These are phyloP conservation scores for Chlamydomonas sphaeroides DNA, from an alignment of 139 green algal genomes.

Conservation along the genomic window DNA sequence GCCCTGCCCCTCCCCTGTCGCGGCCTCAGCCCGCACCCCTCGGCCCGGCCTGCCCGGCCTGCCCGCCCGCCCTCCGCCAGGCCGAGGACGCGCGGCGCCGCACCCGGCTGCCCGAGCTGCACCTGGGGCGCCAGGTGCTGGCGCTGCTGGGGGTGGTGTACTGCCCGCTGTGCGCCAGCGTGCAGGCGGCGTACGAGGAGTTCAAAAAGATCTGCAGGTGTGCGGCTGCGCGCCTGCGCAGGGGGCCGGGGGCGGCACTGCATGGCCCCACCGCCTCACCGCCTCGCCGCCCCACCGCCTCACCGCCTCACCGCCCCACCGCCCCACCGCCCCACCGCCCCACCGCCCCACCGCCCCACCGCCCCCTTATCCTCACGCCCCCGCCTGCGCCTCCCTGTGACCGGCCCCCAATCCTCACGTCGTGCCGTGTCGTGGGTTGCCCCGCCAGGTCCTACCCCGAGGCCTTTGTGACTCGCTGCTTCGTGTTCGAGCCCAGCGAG, in stretches of 20 bases:
- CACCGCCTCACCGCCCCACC: not conserved
- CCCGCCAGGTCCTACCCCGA: conserved; percentile 65
- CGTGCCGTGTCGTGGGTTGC: no score
- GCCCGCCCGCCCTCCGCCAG: conserved; percentile 29
- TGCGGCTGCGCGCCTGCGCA: no score
- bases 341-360: no score
- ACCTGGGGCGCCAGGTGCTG: conserved; percentile 72
- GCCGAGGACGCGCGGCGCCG: conserved; percentile 50
- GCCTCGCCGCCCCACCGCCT: no score
- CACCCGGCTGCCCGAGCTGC: conserved; percentile 62
- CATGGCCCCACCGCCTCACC: not conserved
- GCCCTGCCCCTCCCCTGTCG: no score
- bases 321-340: not conserved
- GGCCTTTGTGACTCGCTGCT: conserved; percentile 77
- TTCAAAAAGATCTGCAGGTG: conserved; percentile 44
- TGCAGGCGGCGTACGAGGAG: conserved; percentile 45
- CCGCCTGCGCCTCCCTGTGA: not conserved
- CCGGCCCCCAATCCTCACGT: not conserved
- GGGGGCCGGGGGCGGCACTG: no score
- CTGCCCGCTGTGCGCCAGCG: conserved; percentile 59
- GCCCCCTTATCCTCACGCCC: no score
- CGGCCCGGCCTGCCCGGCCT: no score
- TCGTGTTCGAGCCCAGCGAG: conserved; percentile 84
- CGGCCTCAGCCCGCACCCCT: no score
- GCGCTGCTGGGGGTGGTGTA: conserved; percentile 85